Conservation (phyloP, 345 rosid species). For the Brassica incana region DNA sequence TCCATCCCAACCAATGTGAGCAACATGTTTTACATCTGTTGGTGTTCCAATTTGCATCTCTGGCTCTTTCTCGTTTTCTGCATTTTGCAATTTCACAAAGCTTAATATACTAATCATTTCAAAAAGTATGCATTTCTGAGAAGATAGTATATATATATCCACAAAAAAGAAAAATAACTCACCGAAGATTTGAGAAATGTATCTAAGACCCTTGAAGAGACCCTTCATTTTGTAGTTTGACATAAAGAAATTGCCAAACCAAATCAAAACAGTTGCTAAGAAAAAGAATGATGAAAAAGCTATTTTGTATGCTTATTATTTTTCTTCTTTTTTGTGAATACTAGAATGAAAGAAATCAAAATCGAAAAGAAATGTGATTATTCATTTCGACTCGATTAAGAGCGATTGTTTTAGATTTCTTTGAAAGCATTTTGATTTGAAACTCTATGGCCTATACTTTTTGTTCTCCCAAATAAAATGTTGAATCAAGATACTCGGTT, state of each 20-base stretch:
- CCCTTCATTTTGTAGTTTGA: constrained; percentile 72
- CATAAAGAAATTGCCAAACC: constrained; percentile 23
- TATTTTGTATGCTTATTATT: not conserved
- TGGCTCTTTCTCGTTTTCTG: constrained; percentile 74
- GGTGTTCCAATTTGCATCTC: constrained; percentile 84
- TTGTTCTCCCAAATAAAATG: not conserved
- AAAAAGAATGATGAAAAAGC: not conserved
- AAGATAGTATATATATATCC: not conserved
- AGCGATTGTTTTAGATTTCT: not conserved
- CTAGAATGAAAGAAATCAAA: not conserved
- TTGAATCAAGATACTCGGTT: not conserved
- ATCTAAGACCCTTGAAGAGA: constrained; percentile 64
- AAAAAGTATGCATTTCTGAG: not conserved
- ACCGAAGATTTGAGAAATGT: constrained; percentile 80
- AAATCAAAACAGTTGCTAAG: not conserved
- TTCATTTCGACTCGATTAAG: constrained; percentile 6
- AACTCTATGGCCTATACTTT: not conserved
- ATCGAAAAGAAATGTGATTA: not conserved
- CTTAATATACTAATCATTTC: not conserved
- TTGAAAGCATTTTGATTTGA: constrained; percentile 16
- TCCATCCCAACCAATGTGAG: constrained; percentile 91
- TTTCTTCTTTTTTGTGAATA: not conserved
- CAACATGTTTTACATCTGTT: constrained; percentile 91
- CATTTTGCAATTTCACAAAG: not conserved
- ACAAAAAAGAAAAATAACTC: constrained; percentile 9